Conservation (phyloP, 345 rosid genomes). For the Brassica juncea region DNA sequence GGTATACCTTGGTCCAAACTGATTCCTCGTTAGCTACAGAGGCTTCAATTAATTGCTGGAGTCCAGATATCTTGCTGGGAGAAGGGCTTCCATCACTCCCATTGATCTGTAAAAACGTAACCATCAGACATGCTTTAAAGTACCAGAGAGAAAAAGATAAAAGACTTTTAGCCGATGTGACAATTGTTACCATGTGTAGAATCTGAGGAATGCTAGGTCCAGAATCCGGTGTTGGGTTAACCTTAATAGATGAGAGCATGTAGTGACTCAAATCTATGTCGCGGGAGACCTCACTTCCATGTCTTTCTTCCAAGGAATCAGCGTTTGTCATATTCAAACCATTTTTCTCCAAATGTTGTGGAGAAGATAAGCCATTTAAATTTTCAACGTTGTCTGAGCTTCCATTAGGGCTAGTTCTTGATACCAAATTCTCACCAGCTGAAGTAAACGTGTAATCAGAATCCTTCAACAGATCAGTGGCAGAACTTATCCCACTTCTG, state of each 20-base stretch:
- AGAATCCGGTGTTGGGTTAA: slow-evolving; percentile 52
- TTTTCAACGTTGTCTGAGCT: slow-evolving; percentile 48
- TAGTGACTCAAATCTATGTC: slow-evolving; percentile 54
- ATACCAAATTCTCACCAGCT: slow-evolving; percentile 47
- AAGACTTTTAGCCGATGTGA: slow-evolving; percentile 29
- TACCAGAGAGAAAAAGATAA: neutral
- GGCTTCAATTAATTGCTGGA: slow-evolving; percentile 77
- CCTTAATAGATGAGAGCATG: slow-evolving; percentile 56
- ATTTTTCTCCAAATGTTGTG: slow-evolving; percentile 57
- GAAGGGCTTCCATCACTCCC: slow-evolving; percentile 62
- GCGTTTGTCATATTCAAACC: slow-evolving; percentile 45
- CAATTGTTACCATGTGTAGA: slow-evolving; percentile 68
- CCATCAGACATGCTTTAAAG: slow-evolving; percentile 7
- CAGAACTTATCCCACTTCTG: slow-evolving; percentile 48
- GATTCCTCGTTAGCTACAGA: slow-evolving; percentile 73
- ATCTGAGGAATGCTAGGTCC: slow-evolving; percentile 97
- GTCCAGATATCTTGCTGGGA: slow-evolving; percentile 66
- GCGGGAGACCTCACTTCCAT: slow-evolving; percentile 42
- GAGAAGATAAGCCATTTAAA: slow-evolving; percentile 52
- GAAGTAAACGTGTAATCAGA: slow-evolving; percentile 44
- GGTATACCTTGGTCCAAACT: slow-evolving; percentile 74
- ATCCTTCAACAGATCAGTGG: slow-evolving; percentile 63
- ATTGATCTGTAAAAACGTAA: slow-evolving; percentile 58
- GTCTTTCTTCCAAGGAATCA: slow-evolving; percentile 46
- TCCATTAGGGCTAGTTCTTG: slow-evolving; percentile 47